These are phyloP conservation scores for Mrakiaceae sp. DNA, from an alignment of 1,284 basidiomycete species.

Conservation along the genomic window DNA sequence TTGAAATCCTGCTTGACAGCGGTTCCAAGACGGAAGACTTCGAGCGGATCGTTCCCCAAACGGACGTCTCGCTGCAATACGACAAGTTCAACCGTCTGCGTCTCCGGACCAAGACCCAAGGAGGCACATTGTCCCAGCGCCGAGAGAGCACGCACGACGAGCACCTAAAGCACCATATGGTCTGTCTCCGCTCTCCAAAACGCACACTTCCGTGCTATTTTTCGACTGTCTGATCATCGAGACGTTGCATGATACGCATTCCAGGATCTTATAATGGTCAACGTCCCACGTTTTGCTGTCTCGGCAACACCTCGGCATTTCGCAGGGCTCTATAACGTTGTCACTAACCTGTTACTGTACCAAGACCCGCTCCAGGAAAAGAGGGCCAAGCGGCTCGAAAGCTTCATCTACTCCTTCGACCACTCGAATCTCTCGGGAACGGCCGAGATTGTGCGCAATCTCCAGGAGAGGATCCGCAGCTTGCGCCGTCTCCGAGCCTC, in stretches of 20 bases:
- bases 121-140: constrained; percentile 21
- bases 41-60: constrained; percentile 81
- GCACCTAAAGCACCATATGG: constrained; percentile 71
- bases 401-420: constrained; percentile 79
- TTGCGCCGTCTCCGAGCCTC: constrained; percentile 34
- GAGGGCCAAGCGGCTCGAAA: constrained; percentile 65
- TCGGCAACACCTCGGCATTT: constrained; percentile 79
- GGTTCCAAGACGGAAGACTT: constrained; percentile 65
- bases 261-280: constrained; percentile 68
- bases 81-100: constrained; percentile 92
- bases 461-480: constrained; percentile 64
- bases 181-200: constrained; percentile 31
- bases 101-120: constrained; percentile 54
- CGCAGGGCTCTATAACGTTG: constrained; percentile 43
- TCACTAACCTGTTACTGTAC: constrained; percentile 78
- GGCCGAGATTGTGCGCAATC: constrained; percentile 54
- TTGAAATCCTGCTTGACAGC: constrained; percentile 78
- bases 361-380: constrained; percentile 73
- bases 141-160: constrained; percentile 37
- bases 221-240: neutral
- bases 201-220: neutral
- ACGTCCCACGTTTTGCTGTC: constrained; percentile 78
- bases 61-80: constrained; percentile 72
- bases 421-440: constrained; percentile 65
- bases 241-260: neutral